These are phyloP conservation scores for Flaveria brownii DNA, from an alignment of 129 eudicot species.

Conservation along the genomic window DNA sequence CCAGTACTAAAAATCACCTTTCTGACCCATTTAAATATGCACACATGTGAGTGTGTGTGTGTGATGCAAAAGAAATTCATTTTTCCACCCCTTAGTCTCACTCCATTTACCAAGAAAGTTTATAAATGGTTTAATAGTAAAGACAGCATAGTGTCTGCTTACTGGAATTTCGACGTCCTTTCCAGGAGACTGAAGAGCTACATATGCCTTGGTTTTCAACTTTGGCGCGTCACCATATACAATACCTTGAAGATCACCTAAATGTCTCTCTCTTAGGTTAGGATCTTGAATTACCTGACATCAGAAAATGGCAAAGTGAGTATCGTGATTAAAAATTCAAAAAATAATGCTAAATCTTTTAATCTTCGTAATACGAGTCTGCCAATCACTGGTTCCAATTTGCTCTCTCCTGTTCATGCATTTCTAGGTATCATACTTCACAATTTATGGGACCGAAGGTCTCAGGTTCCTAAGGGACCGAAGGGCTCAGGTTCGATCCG, in stretches of 20 bases:
- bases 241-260: conserved; percentile 92
- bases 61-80: neutral
- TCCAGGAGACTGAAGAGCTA: conserved; percentile 54
- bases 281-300: conserved; percentile 72
- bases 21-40: neutral
- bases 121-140: conserved; percentile 10
- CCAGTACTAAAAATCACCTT: neutral
- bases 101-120: neutral
- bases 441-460: too few species aligned
- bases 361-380: neutral
- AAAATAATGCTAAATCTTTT: conserved; percentile 10
- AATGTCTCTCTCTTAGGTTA: conserved; percentile 76
- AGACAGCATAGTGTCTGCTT: conserved; percentile 26
- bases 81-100: neutral
- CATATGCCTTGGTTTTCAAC: conserved; percentile 56
- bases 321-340: neutral
- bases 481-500: too few species aligned
- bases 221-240: conserved; percentile 52
- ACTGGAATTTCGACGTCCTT: conserved; percentile 82
- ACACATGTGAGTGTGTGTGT: too few species aligned
- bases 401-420: neutral
- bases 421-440: conserved; percentile 5
- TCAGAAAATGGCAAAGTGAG: conserved; percentile 8
- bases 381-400: neutral
- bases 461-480: too few species aligned